Base-by-base conservation (phyloP, 208 protist genomes). In the Porcisia deanei region DNA sequence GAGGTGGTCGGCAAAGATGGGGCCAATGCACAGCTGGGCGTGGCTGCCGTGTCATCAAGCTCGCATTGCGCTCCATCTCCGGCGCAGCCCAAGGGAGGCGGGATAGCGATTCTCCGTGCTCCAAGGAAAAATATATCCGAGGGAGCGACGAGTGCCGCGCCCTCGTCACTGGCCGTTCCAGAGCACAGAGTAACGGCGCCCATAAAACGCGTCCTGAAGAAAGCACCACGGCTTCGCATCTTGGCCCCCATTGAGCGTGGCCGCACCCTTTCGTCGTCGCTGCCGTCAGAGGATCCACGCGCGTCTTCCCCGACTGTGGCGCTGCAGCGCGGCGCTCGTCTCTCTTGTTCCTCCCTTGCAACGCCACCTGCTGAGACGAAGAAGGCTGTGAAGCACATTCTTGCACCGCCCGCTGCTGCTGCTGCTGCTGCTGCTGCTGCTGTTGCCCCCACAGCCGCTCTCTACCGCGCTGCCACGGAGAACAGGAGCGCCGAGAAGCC, bases 1-100 rank as follows among this genome's bases (percentile, higher is more conserved):
- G 74, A 85, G 68, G 52, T 87, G 14, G 84, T 95, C 7, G 85
- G 89, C 9, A 90, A 87, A 61, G 85, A 89, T 34, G 89, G 86
- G 22, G 82, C 53, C 10, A 84, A 92, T 45, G 92, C 87, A 14
- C 85, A 84, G 10, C 70, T 83, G 37, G 68, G 75, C 53, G 53
- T 73, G 14, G 52, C 34, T 55, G 68, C 60, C 7, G 71, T 49
- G 30, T 1, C 30, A 5, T 43, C 25, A 54, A 53, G 64, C 18
- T 6, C 9, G 39, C 22, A 18, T 53, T 39, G 16, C 39, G 43
- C 43, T 53, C 37, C 37, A 59, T 7, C 43, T 10, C 9, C 16
- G n/a, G 60, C 37, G 37, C 25, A 41, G 34, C 60, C 37, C 60
- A 45, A 65, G 37, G 34, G 6, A 57, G 10, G 41, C 1, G 30